phyloP scores from a whole-genome alignment of 2,329 filamentous ascomycete species.

The Ophiostoma sp. region DNA sequence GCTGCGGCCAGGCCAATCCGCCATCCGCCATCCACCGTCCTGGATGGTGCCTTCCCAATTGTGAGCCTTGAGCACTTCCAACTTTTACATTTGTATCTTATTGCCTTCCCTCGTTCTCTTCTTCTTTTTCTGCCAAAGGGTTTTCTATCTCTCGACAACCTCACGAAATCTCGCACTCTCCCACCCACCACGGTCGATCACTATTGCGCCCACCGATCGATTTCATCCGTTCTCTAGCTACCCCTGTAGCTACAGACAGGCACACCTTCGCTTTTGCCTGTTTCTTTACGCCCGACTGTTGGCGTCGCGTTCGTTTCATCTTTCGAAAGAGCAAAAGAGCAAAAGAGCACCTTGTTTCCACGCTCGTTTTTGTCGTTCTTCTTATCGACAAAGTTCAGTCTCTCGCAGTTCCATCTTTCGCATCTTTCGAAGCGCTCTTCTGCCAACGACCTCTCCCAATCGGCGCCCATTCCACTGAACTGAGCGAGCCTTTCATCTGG shows the following conservation, averaged over 20 bases:
- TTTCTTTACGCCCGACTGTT: not conserved
- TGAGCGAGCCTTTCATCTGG: not conserved
- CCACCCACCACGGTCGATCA: not conserved
- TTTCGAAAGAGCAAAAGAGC: not conserved
- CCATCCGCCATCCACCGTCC: too few relatives aligned
- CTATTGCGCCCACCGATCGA: not conserved
- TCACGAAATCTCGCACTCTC: not conserved
- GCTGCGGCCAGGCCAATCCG: constrained; percentile 8
- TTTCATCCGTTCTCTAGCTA: not conserved
- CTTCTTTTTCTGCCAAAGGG: not conserved
- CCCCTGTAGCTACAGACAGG: not conserved
- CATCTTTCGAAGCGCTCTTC: too few relatives aligned
- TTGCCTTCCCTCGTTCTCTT: not conserved
- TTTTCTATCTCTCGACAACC: not conserved
- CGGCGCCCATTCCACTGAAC: not conserved
- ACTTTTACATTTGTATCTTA: not conserved
- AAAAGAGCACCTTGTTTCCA: not conserved
- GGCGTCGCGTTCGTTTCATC: constrained; percentile 3
- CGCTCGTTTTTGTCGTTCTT: not conserved
- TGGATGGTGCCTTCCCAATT: not conserved
- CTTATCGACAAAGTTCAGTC: not conserved
- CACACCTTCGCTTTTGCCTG: not conserved
- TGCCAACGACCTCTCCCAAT: not conserved
- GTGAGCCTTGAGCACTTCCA: constrained; percentile 10
- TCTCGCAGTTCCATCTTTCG: not conserved